Evolutionary conservation across 2,329 filamentous ascomycete genomes (phyloP).

Genomic region (Juglanconis sp.): DNA sequence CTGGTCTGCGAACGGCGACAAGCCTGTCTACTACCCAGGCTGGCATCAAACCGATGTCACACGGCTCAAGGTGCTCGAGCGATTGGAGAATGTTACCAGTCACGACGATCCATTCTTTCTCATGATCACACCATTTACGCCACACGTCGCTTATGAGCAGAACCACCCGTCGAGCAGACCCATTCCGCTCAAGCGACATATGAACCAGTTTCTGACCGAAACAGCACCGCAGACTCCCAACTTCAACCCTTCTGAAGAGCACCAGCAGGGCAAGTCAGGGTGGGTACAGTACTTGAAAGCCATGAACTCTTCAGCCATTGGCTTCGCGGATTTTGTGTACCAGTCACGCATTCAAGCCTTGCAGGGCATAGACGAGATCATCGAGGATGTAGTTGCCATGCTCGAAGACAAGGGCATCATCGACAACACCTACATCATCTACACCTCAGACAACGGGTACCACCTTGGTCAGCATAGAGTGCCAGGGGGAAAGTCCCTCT

Average conservation of each 20-base stretch:
- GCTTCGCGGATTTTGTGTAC: slow-evolving; percentile 21
- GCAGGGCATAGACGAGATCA: slow-evolving; percentile 31
- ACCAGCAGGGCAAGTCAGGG: slow-evolving; percentile 18
- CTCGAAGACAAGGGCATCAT: slow-evolving; percentile 25
- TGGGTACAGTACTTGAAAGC: slow-evolving; percentile 20
- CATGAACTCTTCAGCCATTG: slow-evolving; percentile 20
- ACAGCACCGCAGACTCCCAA: slow-evolving; percentile 21
- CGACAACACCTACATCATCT: slow-evolving; percentile 28
- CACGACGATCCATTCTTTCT: slow-evolving; percentile 23
- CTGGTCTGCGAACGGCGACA: slow-evolving; percentile 23
- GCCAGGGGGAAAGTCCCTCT: slow-evolving; percentile 25
- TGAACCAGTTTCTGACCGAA: slow-evolving; percentile 18
- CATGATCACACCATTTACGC: slow-evolving; percentile 21
- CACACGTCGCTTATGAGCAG: slow-evolving; percentile 21
- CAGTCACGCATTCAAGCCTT: slow-evolving; percentile 23
- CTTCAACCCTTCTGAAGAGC: slow-evolving; percentile 23
- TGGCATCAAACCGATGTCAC: slow-evolving; percentile 26
- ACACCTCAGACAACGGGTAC: slow-evolving; percentile 20
- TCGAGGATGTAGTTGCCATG: slow-evolving; percentile 28
- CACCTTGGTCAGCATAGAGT: slow-evolving; percentile 10
- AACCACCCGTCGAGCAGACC: slow-evolving; percentile 15
- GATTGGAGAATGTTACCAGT: slow-evolving; percentile 18
- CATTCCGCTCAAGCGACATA: slow-evolving; percentile 20
- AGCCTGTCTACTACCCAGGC: slow-evolving; percentile 21
- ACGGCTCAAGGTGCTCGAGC: slow-evolving; percentile 24